A percentile compares a stretch with the other conserved stretches of the same genome.
Evolutionary conservation across 768 basidiomycete species (phyloP).

Genomic region (Naematelia aurantialba): DNA sequence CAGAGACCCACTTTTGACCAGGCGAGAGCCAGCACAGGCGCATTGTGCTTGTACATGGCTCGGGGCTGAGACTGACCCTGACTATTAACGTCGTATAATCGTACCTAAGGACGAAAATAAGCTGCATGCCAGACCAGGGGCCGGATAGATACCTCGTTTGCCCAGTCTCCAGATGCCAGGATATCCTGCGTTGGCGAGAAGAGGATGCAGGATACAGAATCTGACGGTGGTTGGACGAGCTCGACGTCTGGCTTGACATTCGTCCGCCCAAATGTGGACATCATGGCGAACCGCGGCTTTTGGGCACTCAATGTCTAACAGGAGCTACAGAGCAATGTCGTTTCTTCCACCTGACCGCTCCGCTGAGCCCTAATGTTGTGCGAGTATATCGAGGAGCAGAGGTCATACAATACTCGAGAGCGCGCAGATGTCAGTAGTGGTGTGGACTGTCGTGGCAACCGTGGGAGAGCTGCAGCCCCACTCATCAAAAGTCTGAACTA

Average conservation of each 20-base stretch:
- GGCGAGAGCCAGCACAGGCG: constrained; percentile 77
- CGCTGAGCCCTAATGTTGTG: too few species aligned
- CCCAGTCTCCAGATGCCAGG: constrained; percentile 90
- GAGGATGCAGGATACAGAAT: constrained; percentile 78
- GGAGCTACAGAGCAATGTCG: too few species aligned
- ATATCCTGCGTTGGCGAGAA: constrained; percentile 85
- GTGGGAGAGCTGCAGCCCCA: constrained; percentile 18
- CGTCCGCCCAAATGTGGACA: constrained; percentile 26
- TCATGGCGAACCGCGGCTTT: constrained; percentile 9
- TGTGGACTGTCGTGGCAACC: too few species aligned
- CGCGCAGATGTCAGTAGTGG: too few species aligned
- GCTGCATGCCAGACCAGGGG: constrained; percentile 9
- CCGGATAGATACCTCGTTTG: constrained; percentile 70
- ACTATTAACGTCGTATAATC: constrained; percentile 82
- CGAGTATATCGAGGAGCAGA: too few species aligned
- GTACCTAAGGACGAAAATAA: constrained; percentile 60
- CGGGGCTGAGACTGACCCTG: constrained; percentile 74
- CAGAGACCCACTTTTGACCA: constrained; percentile 91
- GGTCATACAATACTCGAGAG: too few species aligned
- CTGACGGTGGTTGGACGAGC: constrained; percentile 49
- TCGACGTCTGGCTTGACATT: constrained; percentile 32
- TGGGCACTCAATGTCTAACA: too few species aligned
- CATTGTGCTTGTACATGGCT: constrained; percentile 86
- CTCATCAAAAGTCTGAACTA: not conserved
- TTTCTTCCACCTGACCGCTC: too few species aligned